Base-by-base conservation (phyloP, 345 rosid genomes). In the Populus tremula region DNA sequence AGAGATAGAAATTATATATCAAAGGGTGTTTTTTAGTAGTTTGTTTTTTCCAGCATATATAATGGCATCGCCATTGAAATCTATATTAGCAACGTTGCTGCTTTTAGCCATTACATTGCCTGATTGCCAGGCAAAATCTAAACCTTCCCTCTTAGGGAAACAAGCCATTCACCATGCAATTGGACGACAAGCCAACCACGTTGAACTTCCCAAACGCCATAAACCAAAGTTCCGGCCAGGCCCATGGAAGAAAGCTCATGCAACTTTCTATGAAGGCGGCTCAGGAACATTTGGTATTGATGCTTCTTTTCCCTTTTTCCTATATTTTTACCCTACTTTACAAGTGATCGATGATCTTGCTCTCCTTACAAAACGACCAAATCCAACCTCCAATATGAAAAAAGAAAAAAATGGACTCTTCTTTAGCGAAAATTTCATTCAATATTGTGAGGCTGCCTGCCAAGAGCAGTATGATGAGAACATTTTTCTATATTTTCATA, bases 221-320 rank as follows among this genome's bases (percentile, higher is more conserved):
- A 76, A 43, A 56, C 85, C 83, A 1, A 79, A 53, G 76, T 85
- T 85, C 81, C 73, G 63, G 72, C 85, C 88, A 0, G 86, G 87
- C 5, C 83, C 85, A 10, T 89, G 92, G 92, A 72, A 65, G 67
- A 35, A 76, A 31, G 88, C 86, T 41, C 84, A 74, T 71, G 92
- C 92, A 33, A 89, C 91, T 71, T 89, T 89, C 56, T 89, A 89
- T 35, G 84, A 85, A 36, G 91, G 92, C 8, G 76, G 83, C 81
- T 17, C 89, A 0, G 69, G 64, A n/a, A 23, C 87, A 50, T 87
- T 79, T 31, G 92, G 92, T 87, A 87, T 31, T 71, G 9, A 8
- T 61, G 0, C 4, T 47, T 16, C 7, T 6, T 27, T 17, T 27
- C 8, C 31, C 13, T 17, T 23, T 47, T 39, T 20, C 29, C 13